Percentiles rank a stretch among this genome's conserved stretches.
phyloP scores from a whole-genome alignment of 2,329 filamentous ascomycete species.

The Cercospora zeae-maydis region DNA sequence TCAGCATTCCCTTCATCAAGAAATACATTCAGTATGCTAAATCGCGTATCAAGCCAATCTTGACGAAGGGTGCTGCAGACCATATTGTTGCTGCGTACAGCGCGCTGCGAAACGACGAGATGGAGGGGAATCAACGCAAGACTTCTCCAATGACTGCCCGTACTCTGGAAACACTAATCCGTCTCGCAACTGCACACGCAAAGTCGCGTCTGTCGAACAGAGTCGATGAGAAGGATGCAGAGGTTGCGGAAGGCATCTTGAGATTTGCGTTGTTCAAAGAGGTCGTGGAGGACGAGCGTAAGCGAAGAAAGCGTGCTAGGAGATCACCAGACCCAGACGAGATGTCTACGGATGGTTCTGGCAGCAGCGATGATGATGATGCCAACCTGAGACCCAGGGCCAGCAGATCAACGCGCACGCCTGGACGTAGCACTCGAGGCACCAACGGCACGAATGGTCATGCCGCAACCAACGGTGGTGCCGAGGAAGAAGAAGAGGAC shows the following conservation, averaged over 20 bases:
- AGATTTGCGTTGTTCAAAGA: constrained; percentile 97
- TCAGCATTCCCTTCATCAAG: constrained; percentile 97
- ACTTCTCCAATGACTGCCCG: constrained; percentile 95
- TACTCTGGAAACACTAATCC: constrained; percentile 96
- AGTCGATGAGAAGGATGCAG: constrained; percentile 84
- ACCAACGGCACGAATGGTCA: constrained; percentile 23
- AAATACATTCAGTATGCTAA: constrained; percentile 99
- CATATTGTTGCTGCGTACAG: constrained; percentile 91
- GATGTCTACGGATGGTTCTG: constrained; percentile 53
- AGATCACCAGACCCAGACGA: constrained; percentile 54
- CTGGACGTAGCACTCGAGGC: constrained; percentile 26
- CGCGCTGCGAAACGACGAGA: constrained; percentile 88
- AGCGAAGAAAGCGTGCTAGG: constrained; percentile 76
- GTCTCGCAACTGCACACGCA: constrained; percentile 91
- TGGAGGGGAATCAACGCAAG: constrained; percentile 87
- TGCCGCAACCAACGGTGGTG: constrained; percentile 31
- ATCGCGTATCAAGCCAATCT: constrained; percentile 78
- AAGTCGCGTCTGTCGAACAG: constrained; percentile 84
- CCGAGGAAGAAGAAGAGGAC: constrained; percentile 48
- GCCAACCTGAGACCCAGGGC: constrained; percentile 32
- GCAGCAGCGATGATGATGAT: constrained; percentile 59
- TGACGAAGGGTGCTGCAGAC: constrained; percentile 88
- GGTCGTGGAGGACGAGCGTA: constrained; percentile 71
- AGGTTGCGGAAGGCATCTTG: constrained; percentile 82
- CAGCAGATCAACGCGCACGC: constrained; percentile 29